Evolutionary conservation across 176 grass and related monocot genomes (phyloP).

Genomic region (Oryza glaberrima): DNA sequence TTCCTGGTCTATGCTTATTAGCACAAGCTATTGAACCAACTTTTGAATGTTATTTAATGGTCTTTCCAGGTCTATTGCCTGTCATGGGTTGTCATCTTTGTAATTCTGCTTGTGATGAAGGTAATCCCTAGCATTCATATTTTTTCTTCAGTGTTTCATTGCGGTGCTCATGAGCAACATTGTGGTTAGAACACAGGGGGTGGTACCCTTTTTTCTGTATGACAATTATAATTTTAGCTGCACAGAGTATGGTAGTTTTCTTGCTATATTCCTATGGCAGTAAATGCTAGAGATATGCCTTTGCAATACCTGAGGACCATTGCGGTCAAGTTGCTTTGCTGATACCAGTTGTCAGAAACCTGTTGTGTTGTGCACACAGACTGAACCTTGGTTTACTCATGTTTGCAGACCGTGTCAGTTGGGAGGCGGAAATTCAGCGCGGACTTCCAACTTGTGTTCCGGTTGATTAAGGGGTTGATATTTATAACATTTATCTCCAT

Average conservation of each 20-base stretch:
- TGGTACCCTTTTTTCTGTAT: neutral
- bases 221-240: neutral
- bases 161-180: conserved; percentile 9
- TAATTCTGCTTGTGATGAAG: conserved; percentile 86
- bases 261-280: neutral
- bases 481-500: conserved; percentile 80
- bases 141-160: neutral
- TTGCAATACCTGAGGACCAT: neutral
- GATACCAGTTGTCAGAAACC: neutral
- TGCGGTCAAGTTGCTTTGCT: neutral
- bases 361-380: neutral
- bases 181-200: neutral
- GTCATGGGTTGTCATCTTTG: conserved; percentile 95
- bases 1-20: conserved; percentile 20
- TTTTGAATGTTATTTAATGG: neutral
- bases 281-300: neutral
- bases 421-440: conserved; percentile 81
- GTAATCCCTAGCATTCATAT: conserved; percentile 29
- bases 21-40: neutral
- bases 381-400: neutral
- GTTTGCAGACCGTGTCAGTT: conserved; percentile 72
- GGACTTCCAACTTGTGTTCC: conserved; percentile 85
- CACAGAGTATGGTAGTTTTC: neutral
- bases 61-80: conserved; percentile 85
- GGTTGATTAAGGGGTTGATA: conserved; percentile 92